Evolutionary conservation across 768 basidiomycete species (phyloP).

Genomic region (Coprinopsis strossmayeri): DNA sequence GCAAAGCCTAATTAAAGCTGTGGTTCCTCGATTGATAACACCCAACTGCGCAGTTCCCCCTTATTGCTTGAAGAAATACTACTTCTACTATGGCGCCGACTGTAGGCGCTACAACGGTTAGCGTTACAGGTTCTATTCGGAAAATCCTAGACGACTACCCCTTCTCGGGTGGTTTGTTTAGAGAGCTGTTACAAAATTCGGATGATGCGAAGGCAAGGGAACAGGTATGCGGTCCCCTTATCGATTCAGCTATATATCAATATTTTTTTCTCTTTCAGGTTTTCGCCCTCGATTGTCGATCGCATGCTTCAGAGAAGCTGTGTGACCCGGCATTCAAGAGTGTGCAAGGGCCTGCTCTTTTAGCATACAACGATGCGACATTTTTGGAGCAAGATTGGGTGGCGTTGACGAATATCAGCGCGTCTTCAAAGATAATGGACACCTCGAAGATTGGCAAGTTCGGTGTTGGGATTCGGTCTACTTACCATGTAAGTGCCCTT

Average conservation of each 20-base stretch:
- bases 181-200: slow-evolving; percentile 43
- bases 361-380: slow-evolving; percentile 39
- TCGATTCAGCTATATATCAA: neutral
- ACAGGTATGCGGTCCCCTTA: slow-evolving; percentile 25
- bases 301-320: slow-evolving; percentile 19
- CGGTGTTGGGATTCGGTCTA: slow-evolving; percentile 43
- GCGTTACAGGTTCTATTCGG: slow-evolving; percentile 17
- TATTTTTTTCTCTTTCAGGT: slow-evolving; percentile 24
- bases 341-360: slow-evolving; percentile 37
- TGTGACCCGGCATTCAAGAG: slow-evolving; percentile 19
- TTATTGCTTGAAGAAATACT: too few species aligned
- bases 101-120: slow-evolving; percentile 16
- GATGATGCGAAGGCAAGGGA: slow-evolving; percentile 41
- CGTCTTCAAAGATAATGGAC: slow-evolving; percentile 41
- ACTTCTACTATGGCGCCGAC: slow-evolving; percentile 1
- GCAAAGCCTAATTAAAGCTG: too few species aligned
- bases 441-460: slow-evolving; percentile 47
- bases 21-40: too few species aligned
- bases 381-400: slow-evolving; percentile 38
- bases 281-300: slow-evolving; percentile 35
- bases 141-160: slow-evolving; percentile 38
- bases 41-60: too few species aligned
- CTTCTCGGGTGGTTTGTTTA: slow-evolving; percentile 35
- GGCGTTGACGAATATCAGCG: slow-evolving; percentile 33
- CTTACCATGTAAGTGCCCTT: slow-evolving; percentile 46